These are phyloP conservation scores for Ministeria vibrans DNA, from an alignment of 78 protist genomes.

Conservation along the genomic window DNA sequence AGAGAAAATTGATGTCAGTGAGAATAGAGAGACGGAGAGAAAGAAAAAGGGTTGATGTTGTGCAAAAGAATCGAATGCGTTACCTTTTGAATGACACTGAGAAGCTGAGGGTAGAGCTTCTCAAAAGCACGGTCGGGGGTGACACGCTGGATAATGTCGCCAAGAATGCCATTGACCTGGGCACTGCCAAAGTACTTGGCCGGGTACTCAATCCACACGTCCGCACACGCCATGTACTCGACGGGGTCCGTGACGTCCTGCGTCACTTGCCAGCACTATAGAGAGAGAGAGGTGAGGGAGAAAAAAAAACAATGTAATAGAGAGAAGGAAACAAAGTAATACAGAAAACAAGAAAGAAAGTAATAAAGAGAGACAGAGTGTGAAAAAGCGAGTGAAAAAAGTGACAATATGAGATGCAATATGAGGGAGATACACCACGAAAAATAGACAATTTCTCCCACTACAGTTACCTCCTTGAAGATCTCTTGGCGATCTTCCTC, in stretches of 20 bases:
- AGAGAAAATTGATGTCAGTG: too few relatives aligned
- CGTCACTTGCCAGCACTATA: conserved; percentile 53
- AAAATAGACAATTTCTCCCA: background rate
- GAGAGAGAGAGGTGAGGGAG: background rate
- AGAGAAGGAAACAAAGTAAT: background rate
- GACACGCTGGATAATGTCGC: conserved; percentile 35
- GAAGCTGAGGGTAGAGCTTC: conserved; percentile 41
- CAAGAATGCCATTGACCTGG: conserved; percentile 48
- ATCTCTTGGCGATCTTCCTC: background rate
- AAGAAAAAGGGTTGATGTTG: background rate
- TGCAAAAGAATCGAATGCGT: background rate
- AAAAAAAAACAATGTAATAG: too few relatives aligned
- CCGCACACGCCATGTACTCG: conserved; percentile 57
- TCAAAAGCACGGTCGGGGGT: conserved; percentile 19
- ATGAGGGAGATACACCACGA: background rate
- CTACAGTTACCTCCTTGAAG: conserved; percentile 37
- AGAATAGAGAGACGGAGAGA: background rate
- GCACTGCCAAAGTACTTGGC: conserved; percentile 58
- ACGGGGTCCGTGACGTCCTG: conserved; percentile 37
- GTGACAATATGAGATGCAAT: background rate
- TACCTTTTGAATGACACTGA: background rate
- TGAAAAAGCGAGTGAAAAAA: background rate
- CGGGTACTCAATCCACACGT: conserved; percentile 66
- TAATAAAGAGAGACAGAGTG: background rate
- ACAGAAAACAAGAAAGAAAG: background rate